A percentile compares a stretch with the other conserved stretches of the same genome.
Conservation (phyloP, 1,284 basidiomycete genomes). For the Moesziomyces parantarcticus region DNA sequence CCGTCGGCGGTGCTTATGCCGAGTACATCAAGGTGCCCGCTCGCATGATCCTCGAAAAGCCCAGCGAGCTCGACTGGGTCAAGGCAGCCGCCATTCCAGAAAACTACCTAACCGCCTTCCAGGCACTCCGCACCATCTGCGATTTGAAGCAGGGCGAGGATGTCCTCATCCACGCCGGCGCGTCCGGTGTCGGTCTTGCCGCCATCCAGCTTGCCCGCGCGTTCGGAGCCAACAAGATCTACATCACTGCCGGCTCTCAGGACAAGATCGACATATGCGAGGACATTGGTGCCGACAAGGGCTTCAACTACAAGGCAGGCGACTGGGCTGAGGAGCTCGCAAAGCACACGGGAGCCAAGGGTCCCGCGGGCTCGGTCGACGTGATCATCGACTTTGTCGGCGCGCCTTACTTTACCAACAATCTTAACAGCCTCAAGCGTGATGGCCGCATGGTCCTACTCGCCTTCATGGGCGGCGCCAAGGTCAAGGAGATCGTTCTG, state of each 20-base stretch:
- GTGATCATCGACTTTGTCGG: constrained; percentile 91
- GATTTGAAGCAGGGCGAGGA: constrained; percentile 75
- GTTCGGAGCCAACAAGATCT: constrained; percentile 72
- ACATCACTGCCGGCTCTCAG: constrained; percentile 80
- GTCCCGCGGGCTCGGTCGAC: constrained; percentile 72
- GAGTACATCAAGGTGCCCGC: constrained; percentile 82
- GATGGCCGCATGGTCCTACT: constrained; percentile 83
- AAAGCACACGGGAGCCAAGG: constrained; percentile 46
- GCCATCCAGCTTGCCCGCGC: constrained; percentile 87
- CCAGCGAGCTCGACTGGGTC: constrained; percentile 79
- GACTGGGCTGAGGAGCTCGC: constrained; percentile 77
- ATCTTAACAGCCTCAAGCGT: constrained; percentile 79
- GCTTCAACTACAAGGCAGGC: constrained; percentile 85
- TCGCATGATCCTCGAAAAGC: constrained; percentile 81
- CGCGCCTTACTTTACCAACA: constrained; percentile 82
- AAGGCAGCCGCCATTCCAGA: constrained; percentile 72
- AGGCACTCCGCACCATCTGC: constrained; percentile 54
- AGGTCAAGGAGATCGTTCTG: constrained; percentile 76
- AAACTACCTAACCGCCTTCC: constrained; percentile 64
- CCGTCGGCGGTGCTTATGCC: constrained; percentile 81
- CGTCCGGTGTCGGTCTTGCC: constrained; percentile 80
- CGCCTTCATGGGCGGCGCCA: constrained; percentile 77
- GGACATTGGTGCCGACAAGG: constrained; percentile 74
- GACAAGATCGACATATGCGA: constrained; percentile 86
- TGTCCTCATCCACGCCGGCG: constrained; percentile 84